These are phyloP conservation scores for Rhizophagus sp. DNA, from an alignment of 192 early-diverging fungal genomes.

Conservation along the genomic window DNA sequence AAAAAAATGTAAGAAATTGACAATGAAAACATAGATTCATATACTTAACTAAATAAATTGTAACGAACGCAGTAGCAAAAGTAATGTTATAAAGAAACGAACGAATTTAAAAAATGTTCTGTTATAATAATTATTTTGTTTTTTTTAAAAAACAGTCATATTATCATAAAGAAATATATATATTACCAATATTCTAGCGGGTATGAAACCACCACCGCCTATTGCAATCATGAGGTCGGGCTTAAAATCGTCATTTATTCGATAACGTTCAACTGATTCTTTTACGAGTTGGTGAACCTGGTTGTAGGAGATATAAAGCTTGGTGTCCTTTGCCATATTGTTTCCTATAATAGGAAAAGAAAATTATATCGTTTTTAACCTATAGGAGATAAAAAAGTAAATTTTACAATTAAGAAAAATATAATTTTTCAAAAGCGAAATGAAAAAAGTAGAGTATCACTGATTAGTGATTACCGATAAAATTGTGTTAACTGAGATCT, in stretches of 20 bases:
- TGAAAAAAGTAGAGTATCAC: too few relatives aligned
- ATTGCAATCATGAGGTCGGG: slow-evolving; percentile 69
- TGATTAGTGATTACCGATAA: too few relatives aligned
- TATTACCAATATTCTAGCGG: slow-evolving; percentile 61
- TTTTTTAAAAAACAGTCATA: not conserved
- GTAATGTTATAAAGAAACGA: too few relatives aligned
- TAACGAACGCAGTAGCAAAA: too few relatives aligned
- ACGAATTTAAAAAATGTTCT: too few relatives aligned
- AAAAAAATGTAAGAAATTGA: not conserved
- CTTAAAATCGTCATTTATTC: slow-evolving; percentile 61
- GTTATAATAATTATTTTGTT: not conserved
- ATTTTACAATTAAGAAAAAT: too few relatives aligned
- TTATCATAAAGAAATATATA: not conserved
- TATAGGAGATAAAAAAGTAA: too few relatives aligned
- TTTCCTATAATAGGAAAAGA: not conserved
- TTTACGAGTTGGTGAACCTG: slow-evolving; percentile 48
- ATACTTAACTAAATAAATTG: too few relatives aligned
- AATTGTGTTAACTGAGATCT: too few relatives aligned
- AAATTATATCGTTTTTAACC: not conserved
- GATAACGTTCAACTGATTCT: slow-evolving; percentile 57
- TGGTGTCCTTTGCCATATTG: slow-evolving; percentile 32
- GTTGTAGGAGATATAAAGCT: slow-evolving; percentile 62
- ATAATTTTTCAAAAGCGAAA: too few relatives aligned
- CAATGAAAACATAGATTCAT: not conserved
- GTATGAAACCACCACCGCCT: slow-evolving; percentile 78